Evolutionary conservation across 768 basidiomycete genomes (phyloP).

Genomic region (Leccinum rimulosum): DNA sequence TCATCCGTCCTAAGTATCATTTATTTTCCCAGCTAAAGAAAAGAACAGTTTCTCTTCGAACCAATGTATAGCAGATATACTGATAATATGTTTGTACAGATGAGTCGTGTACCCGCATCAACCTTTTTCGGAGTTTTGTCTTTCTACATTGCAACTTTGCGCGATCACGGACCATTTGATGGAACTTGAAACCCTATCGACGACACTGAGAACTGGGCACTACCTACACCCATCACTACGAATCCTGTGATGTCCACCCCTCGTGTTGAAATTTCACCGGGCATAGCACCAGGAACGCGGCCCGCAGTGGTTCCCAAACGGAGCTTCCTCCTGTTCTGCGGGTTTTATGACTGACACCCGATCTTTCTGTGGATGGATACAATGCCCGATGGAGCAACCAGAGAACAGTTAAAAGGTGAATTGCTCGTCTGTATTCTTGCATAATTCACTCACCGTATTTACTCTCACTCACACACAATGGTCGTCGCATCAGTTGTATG

Average conservation of each 20-base stretch:
- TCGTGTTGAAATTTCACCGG: background rate
- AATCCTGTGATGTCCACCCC: background rate
- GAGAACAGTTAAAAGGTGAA: background rate
- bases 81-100: background rate
- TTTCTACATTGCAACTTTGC: background rate
- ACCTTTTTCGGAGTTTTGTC: background rate
- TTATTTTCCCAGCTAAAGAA: background rate
- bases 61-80: background rate
- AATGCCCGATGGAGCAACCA: background rate
- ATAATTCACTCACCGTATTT: background rate
- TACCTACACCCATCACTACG: background rate
- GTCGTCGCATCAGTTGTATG: background rate
- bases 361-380: background rate
- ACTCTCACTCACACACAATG: background rate
- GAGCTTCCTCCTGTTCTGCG: background rate
- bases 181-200: background rate
- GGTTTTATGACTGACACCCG: background rate
- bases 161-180: background rate
- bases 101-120: background rate
- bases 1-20: background rate
- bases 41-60: background rate
- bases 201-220: background rate
- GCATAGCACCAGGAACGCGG: background rate
- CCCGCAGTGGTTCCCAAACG: background rate
- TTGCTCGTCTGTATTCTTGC: background rate